Base-by-base conservation (phyloP, 2,329 filamentous ascomycete species). In the Niveomyces coronatus region DNA sequence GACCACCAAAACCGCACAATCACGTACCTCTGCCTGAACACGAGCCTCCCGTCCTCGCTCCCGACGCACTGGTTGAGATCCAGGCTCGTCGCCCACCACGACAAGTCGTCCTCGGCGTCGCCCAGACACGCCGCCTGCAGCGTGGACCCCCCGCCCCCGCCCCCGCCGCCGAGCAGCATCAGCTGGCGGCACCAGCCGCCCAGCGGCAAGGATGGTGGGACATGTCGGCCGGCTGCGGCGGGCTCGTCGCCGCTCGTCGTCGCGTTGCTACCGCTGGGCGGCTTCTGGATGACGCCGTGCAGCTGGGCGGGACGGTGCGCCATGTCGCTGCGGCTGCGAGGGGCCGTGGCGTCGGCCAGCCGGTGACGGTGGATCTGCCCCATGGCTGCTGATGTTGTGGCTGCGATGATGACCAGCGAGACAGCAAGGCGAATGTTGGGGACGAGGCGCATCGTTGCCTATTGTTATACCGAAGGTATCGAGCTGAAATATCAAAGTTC, bases 11-110 rank as follows among this genome's bases (percentile, higher is more conserved):
- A n/a, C n/a, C n/a, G n/a, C n/a, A n/a, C n/a, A n/a, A n/a, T n/a
- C 9, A 47, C 48, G 35, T 27, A 53, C 51, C 22, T 18, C 4
- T 43, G 38, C 10, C 23, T 27, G 27, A 47, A 52, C 2, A 41
- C 38, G 18, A 54, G 40, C 7, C 23, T 30, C 0, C 51, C 50
- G 11, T 28, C 40, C 10, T 34, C 19, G 33, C 47, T 50, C 9
- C 36, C 49, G 14, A 52, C 14, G 14, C 50, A 53, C 9, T 27
- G 15, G 16, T 52, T 53, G 40, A 53, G 26, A 28, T 53, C 51
- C 31, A 54, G 16, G 23, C 33, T 48, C 31, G 52, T 53, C n/a
- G 42, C 31, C 49, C 48, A 53, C 47, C 44, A 46, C 5, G 31
- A n/a, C 0, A 44, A 44, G 16, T 35, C 31, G 9, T 24, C 20